Percentiles rank a stretch among this genome's conserved stretches.
Evolutionary conservation across 306 rosid genomes (phyloP).

Genomic region (Prunus salicina): DNA sequence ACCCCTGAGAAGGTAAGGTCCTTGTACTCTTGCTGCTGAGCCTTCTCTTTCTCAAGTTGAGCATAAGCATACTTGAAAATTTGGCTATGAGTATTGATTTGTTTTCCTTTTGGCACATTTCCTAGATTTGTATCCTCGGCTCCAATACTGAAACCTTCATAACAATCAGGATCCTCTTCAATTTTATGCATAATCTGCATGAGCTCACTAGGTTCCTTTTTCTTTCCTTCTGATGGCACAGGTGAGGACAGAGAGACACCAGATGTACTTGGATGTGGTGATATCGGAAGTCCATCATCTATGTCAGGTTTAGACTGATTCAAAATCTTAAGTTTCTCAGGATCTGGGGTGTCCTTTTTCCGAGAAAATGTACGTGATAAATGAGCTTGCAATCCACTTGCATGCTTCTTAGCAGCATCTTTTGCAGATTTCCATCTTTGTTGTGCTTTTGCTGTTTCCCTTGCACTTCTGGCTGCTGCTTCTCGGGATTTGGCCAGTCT

Average conservation of each 20-base stretch:
- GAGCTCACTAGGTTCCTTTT: conserved; percentile 38
- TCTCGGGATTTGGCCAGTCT: conserved; percentile 79
- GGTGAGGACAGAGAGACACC: conserved; percentile 37
- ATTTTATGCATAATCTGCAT: conserved; percentile 53
- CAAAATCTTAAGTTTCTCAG: conserved; percentile 52
- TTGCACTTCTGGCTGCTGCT: conserved; percentile 88
- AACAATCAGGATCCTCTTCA: conserved; percentile 51
- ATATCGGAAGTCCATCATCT: conserved; percentile 33
- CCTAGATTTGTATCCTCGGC: conserved; percentile 23
- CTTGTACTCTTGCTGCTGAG: conserved; percentile 68
- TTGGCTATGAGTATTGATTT: conserved; percentile 59
- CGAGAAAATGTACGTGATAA: conserved; percentile 63
- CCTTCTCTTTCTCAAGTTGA: conserved; percentile 92
- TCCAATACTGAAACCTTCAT: conserved; percentile 38
- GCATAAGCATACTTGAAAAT: conserved; percentile 81
- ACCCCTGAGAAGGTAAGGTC: conserved; percentile 86
- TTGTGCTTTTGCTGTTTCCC: conserved; percentile 64
- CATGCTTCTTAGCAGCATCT: conserved; percentile 79
- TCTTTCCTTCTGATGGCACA: conserved; percentile 33
- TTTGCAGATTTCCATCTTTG: conserved; percentile 82
- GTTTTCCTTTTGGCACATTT: conserved; percentile 56
- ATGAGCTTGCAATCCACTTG: conserved; percentile 79
- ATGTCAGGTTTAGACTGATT: conserved; percentile 36
- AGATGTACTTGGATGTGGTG: conserved; percentile 38
- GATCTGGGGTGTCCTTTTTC: conserved; percentile 34